Evolutionary conservation across 139 green algal species (phyloP).

Genomic region (Ettlia oleoabundans): DNA sequence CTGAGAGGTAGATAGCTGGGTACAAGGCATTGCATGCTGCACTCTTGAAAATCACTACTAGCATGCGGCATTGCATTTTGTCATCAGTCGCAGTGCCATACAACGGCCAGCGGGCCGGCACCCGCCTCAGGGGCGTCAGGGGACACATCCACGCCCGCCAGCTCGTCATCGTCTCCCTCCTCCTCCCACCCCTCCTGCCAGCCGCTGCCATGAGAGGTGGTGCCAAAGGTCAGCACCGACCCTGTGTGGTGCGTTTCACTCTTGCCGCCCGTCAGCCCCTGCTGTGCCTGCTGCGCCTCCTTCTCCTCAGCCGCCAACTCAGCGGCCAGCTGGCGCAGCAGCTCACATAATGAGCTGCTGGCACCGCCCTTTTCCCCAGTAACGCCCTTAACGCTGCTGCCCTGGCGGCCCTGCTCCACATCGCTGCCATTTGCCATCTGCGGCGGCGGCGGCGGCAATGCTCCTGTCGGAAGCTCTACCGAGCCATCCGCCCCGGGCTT

Average conservation of each 20-base stretch:
- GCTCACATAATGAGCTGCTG: neutral
- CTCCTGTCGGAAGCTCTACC: too few relatives aligned
- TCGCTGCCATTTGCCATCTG: neutral
- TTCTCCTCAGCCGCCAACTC: neutral
- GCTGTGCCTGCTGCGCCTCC: neutral
- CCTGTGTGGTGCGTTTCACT: neutral
- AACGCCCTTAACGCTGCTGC: neutral
- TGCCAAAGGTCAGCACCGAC: neutral
- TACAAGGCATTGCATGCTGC: neutral
- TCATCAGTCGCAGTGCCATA: neutral
- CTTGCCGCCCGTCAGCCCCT: neutral
- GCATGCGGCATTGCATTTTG: neutral
- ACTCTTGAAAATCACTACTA: neutral
- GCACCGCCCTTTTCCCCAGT: neutral
- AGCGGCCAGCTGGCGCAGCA: neutral
- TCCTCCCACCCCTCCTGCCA: neutral
- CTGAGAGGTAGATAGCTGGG: too few relatives aligned
- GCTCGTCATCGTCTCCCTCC: neutral
- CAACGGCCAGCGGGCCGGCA: neutral
- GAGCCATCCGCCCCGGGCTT: too few relatives aligned
- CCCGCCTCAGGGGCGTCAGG: too few relatives aligned
- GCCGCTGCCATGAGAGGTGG: neutral
- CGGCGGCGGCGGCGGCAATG: neutral
- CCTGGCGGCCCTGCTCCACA: neutral
- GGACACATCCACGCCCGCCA: neutral